phyloP scores from a whole-genome alignment of 78 protist genomes.

The Dictyostelium firmibasis region DNA sequence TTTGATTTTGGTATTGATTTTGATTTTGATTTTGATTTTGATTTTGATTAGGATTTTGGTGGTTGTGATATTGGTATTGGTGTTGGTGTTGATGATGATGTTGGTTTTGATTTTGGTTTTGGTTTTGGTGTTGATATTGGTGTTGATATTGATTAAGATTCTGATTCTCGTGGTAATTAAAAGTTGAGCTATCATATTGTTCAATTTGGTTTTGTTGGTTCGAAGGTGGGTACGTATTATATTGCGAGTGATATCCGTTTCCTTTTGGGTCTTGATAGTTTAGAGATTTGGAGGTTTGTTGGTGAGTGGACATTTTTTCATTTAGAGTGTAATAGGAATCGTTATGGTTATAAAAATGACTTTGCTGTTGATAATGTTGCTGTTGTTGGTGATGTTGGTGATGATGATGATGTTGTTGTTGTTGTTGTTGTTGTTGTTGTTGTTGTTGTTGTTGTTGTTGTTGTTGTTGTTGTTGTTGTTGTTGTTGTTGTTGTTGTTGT shows the following conservation, averaged over 20 bases:
- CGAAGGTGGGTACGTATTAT: background rate
- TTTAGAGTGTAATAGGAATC: background rate
- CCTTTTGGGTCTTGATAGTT: background rate
- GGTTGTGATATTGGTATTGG: too few species aligned
- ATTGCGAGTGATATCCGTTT: too few species aligned
- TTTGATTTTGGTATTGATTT: background rate
- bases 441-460: background rate
- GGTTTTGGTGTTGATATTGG: background rate
- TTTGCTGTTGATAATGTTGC: background rate
- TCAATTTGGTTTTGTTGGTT: background rate
- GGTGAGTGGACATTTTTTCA: background rate
- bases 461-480: background rate
- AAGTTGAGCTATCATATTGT: background rate
- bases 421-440: background rate
- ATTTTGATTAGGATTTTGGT: too few species aligned
- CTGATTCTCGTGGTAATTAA: background rate
- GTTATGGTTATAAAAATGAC: background rate
- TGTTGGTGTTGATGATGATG: background rate
- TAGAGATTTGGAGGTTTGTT: background rate
- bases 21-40: background rate
- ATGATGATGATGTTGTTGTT: background rate
- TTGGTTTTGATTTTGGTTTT: too few species aligned
- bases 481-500: background rate
- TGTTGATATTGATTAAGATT: background rate
- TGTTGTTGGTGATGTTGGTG: background rate